Conservation (phyloP, 345 rosid species). For the Anacardium occidentale region DNA sequence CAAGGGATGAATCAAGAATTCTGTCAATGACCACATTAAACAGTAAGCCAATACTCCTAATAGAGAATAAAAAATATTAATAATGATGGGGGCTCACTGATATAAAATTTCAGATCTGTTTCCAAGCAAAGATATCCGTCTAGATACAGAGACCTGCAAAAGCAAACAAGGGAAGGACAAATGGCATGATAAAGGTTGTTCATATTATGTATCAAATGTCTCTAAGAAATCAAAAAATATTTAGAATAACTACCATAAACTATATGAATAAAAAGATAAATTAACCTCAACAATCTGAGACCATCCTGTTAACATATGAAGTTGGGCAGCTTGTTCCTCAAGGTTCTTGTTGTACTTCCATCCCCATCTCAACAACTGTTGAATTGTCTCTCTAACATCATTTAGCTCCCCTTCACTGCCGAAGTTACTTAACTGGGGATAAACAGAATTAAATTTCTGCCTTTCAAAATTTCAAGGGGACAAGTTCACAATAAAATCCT, state of each 20-base stretch:
- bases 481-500: conserved; percentile 18
- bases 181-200: conserved; percentile 8
- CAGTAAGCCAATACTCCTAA: conserved; percentile 24
- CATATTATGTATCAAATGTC: background rate
- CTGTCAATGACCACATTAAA: conserved; percentile 46
- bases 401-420: conserved; percentile 71
- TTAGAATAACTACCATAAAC: background rate
- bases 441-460: conserved; percentile 66
- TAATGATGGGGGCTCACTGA: conserved; percentile 50
- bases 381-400: conserved; percentile 77
- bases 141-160: conserved; percentile 71
- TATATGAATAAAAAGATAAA: conserved; percentile 12
- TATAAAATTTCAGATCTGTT: conserved; percentile 75
- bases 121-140: conserved; percentile 68
- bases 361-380: conserved; percentile 87
- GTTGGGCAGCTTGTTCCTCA: conserved; percentile 98
- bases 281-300: conserved; percentile 87
- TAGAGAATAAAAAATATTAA: conserved; percentile 13
- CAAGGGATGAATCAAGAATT: conserved; percentile 85
- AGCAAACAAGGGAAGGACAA: conserved; percentile 11
- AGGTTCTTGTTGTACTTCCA: conserved; percentile 94
- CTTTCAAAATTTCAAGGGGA: conserved; percentile 13
- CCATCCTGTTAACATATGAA: conserved; percentile 97
- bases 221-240: background rate
- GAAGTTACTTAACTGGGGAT: conserved; percentile 59